These are phyloP conservation scores for Castanospermum australe DNA, from an alignment of 306 rosid species.

Conservation along the genomic window DNA sequence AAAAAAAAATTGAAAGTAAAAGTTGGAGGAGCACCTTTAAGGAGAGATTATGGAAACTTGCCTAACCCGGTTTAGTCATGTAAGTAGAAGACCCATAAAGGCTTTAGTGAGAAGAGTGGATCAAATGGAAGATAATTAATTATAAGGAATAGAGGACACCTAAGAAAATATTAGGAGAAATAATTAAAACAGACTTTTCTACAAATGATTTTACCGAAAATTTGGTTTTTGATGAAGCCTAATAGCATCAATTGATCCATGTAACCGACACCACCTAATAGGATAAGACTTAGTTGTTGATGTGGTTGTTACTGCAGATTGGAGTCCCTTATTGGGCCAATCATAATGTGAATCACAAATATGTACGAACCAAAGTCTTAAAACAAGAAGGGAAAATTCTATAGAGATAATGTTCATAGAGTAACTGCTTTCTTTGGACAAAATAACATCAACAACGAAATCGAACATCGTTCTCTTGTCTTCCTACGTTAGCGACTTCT, in stretches of 20 bases:
- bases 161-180: background rate
- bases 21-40: too few relatives aligned
- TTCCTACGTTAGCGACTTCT: background rate
- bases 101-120: too few relatives aligned
- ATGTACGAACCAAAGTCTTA: background rate
- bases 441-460: conserved; percentile 3
- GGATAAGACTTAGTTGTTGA: background rate
- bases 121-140: too few relatives aligned
- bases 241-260: background rate
- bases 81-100: too few relatives aligned
- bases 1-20: too few relatives aligned
- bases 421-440: background rate
- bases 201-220: background rate
- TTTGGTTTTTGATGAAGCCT: background rate
- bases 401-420: background rate
- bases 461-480: background rate
- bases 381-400: background rate
- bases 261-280: background rate
- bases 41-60: too few relatives aligned
- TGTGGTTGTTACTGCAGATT: background rate
- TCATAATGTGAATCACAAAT: background rate
- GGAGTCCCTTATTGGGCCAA: background rate
- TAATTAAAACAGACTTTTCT: background rate
- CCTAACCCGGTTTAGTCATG: too few relatives aligned
- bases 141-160: too few relatives aligned